phyloP scores from a whole-genome alignment of 2,329 filamentous ascomycete genomes.

The Fusarium temperatum region DNA sequence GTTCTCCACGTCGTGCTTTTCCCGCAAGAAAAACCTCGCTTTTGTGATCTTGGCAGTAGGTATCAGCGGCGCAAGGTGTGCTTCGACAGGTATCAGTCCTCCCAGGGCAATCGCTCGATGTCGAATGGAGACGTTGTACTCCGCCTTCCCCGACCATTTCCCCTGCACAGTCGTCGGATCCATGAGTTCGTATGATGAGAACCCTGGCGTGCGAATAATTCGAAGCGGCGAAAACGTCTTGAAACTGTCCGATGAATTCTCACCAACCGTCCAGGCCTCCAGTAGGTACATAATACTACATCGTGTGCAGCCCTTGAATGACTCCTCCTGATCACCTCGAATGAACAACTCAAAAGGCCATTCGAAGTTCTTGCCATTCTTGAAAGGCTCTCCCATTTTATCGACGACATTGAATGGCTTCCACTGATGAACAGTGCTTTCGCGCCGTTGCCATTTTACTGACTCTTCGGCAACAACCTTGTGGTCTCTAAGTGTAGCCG shows the following conservation, averaged over 20 bases:
- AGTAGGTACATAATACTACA: neutral
- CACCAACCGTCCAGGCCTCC: neutral
- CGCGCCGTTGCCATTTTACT: neutral
- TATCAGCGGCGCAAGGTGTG: neutral
- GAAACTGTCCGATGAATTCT: neutral
- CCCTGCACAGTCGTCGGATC: neutral
- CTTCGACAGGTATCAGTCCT: neutral
- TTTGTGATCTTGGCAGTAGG: neutral
- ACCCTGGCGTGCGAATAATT: neutral
- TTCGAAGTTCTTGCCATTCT: neutral
- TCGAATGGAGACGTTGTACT: neutral
- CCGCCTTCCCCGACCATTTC: neutral
- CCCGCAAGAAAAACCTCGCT: neutral
- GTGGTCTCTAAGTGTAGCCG: neutral
- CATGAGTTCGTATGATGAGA: constrained; percentile 16
- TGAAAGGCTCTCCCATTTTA: accelerated
- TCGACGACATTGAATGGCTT: neutral
- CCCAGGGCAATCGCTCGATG: neutral
- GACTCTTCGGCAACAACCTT: neutral
- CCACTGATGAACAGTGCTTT: neutral
- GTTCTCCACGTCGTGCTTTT: neutral
- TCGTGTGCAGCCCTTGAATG: neutral
- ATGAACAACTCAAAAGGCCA: neutral
- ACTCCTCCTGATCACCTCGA: neutral
- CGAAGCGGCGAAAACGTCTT: neutral